Base-by-base conservation (phyloP, 2,329 filamentous ascomycete genomes). In the Apiospora malaysiana region DNA sequence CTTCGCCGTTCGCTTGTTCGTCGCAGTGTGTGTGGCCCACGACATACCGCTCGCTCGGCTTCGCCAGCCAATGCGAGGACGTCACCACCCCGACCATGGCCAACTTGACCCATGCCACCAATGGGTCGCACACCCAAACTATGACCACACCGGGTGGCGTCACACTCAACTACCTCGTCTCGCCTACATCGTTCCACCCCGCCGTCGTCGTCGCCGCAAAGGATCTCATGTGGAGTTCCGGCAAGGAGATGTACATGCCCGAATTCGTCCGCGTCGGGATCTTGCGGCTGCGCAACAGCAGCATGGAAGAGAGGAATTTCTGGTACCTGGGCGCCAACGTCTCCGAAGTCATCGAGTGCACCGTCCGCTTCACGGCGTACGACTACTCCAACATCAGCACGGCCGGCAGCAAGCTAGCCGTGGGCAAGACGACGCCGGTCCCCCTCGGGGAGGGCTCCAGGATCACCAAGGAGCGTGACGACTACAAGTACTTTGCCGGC, bases 11-110 rank as follows among this genome's bases (percentile, higher is more conserved):
- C 71, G 70, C 73, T 69, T 76, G 74, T 45, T n/a, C 68, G 7
- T 45, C 72, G 1, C 72, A 63, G 9, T 76, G 74, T 40, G 43
- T 32, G n/a, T 76, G 74, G 74, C 69, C 71, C 18, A 68, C 56
- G 16, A 66, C 70, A 1, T 73, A 71, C 56, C 37, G 70, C n/a
- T 73, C 74, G 2, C 72, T 76, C 14, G 74, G 73, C 16, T 73
- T 75, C 68, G 18, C 66, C 0, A 70, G 67, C 51, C 65, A 66
- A 5, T 76, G 74, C 68, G 43, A 66, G n/a, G 70, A 76, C 49
- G 74, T 76, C 37, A 73, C 72, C 12, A 47, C 68, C 2, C 71
- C n/a, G 2, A 71, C 73, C 18, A n/a, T 75, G n/a, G 25, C 32
- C 40, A 47, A 45, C 9, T 69, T 43, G 4, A 5, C 1, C 1